Percentiles rank a stretch among this genome's conserved stretches.
Evolutionary conservation across 257 asterid genomes (phyloP).

Genomic region (Solanum habrochaites): DNA sequence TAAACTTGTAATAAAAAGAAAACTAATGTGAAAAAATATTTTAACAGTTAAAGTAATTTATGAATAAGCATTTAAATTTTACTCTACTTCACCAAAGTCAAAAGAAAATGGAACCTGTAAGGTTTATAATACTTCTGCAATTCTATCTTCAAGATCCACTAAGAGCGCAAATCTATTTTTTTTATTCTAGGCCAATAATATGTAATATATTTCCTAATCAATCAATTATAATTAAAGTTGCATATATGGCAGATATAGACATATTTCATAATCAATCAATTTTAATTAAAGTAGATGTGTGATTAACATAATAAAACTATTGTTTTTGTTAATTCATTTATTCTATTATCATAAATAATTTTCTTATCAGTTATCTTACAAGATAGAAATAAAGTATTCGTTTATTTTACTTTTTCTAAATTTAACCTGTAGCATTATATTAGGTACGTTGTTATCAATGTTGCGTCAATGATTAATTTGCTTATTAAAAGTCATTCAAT

Average conservation of each 20-base stretch:
- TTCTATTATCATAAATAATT: no score
- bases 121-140: neutral
- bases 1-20: neutral
- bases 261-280: neutral
- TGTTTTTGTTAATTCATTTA: accelerated
- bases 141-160: neutral
- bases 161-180: neutral
- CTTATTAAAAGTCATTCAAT: neutral
- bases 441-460: neutral
- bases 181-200: neutral
- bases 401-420: no score
- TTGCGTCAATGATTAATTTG: neutral
- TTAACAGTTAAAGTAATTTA: neutral
- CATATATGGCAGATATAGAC: neutral
- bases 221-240: neutral
- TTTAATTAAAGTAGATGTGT: neutral
- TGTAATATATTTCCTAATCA: neutral
- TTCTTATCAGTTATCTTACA: neutral
- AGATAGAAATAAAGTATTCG: accelerated
- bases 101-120: neutral
- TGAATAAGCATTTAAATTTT: neutral
- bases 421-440: no score
- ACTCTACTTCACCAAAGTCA: neutral
- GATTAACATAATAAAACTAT: neutral
- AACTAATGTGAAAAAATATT: neutral